phyloP scores from a whole-genome alignment of 108 stramenopile species.

The Skeletonema marinoi region DNA sequence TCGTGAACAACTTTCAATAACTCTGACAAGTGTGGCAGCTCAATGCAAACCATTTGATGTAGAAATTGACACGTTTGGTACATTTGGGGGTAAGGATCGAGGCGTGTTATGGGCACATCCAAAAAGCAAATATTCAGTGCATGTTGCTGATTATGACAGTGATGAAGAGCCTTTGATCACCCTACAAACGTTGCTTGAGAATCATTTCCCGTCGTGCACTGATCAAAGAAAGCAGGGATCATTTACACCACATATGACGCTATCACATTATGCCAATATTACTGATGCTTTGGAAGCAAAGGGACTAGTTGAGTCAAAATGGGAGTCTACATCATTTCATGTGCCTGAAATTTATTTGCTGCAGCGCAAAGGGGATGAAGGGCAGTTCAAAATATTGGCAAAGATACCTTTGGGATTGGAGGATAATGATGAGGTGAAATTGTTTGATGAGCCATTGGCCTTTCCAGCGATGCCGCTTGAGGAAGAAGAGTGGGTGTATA shows the following conservation, averaged over 20 bases:
- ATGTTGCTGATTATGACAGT: background rate
- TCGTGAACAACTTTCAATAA: conserved; percentile 13
- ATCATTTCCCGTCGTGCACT: conserved; percentile 65
- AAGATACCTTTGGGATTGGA: conserved; percentile 41
- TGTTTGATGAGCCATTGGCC: conserved; percentile 51
- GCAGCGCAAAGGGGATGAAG: conserved; percentile 67
- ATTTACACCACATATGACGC: conserved; percentile 79
- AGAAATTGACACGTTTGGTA: conserved; percentile 60
- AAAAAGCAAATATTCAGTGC: conserved; percentile 16
- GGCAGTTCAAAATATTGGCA: conserved; percentile 74
- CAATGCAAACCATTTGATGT: conserved; percentile 63
- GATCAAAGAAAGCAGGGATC: conserved; percentile 54
- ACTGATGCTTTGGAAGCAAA: conserved; percentile 61
- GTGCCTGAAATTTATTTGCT: conserved; percentile 69
- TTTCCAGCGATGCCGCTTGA: conserved; percentile 72
- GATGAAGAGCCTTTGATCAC: conserved; percentile 53
- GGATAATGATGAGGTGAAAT: conserved; percentile 5
- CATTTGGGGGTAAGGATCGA: conserved; percentile 69
- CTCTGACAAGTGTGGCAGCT: conserved; percentile 38
- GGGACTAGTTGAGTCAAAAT: conserved; percentile 47
- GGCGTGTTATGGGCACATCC: conserved; percentile 84
- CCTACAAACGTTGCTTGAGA: conserved; percentile 56
- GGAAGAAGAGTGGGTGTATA: conserved; percentile 78
- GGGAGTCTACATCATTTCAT: conserved; percentile 51
- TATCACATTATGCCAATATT: conserved; percentile 68